Conservation (phyloP, 768 basidiomycete genomes). For the Boletus rubroflammeus region DNA sequence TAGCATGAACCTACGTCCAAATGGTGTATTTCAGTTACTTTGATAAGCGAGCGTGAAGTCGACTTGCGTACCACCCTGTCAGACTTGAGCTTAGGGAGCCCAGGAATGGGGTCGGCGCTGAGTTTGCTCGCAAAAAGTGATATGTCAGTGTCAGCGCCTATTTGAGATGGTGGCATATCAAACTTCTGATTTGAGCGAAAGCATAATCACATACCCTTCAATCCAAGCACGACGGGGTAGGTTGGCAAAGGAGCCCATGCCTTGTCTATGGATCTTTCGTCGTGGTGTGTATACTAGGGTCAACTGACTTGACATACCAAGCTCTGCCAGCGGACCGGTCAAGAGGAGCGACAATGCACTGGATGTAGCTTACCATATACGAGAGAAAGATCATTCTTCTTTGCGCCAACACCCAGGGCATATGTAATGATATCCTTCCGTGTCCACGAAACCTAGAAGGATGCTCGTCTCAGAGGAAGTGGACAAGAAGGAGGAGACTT, state of each 20-base stretch:
- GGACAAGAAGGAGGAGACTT: slow-evolving; percentile 15
- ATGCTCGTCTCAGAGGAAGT: background rate
- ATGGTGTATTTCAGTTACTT: background rate
- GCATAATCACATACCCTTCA: slow-evolving; percentile 50
- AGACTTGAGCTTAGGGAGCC: slow-evolving; percentile 67
- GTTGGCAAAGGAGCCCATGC: slow-evolving; percentile 78
- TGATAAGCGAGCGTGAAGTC: background rate
- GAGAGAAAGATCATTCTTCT: slow-evolving; percentile 63
- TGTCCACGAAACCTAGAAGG: slow-evolving; percentile 72
- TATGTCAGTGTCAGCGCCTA: slow-evolving; percentile 61
- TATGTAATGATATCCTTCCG: slow-evolving; percentile 79
- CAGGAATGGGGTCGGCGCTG: slow-evolving; percentile 45
- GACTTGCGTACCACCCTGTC: slow-evolving; percentile 56
- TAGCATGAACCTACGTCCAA: slow-evolving; percentile 63
- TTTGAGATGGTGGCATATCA: background rate
- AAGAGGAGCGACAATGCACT: background rate
- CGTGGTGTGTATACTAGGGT: background rate
- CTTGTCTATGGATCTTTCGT: slow-evolving; percentile 41
- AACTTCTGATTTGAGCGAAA: background rate
- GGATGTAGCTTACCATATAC: slow-evolving; percentile 56
- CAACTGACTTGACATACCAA: slow-evolving; percentile 36
- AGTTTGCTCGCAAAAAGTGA: slow-evolving; percentile 58
- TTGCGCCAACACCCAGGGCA: slow-evolving; percentile 78
- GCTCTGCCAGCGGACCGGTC: slow-evolving; percentile 36
- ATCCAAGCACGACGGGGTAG: slow-evolving; percentile 73